A percentile compares a stretch with the other conserved stretches of the same genome.
Evolutionary conservation across 1,284 basidiomycete species (phyloP).

Genomic region (Marasmius oreades): DNA sequence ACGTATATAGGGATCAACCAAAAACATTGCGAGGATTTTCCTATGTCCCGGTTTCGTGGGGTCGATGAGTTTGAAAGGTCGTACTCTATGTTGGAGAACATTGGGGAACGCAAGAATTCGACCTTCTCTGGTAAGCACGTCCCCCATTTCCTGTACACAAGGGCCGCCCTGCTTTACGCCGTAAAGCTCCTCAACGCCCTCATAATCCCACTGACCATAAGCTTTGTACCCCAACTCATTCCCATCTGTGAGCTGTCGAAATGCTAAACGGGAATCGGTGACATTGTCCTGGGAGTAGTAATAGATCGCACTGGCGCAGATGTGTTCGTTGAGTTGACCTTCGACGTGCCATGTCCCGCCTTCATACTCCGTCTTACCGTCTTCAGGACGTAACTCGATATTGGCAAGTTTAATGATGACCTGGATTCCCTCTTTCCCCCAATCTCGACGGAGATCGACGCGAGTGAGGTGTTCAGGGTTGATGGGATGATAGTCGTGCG

Average conservation of each 20-base stretch:
- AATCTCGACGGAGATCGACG: constrained; percentile 21
- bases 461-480: constrained; percentile 8
- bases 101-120: constrained; percentile 31
- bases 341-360: constrained; percentile 38
- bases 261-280: constrained; percentile 27
- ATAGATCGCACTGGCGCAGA: constrained; percentile 42
- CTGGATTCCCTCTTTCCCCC: constrained; percentile 29
- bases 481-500: not conserved
- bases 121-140: constrained; percentile 12
- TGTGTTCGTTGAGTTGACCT: constrained; percentile 42
- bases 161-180: constrained; percentile 14
- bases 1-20: constrained; percentile 45
- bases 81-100: constrained; percentile 41
- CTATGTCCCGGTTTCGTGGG: constrained; percentile 40
- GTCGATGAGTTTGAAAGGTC: constrained; percentile 39
- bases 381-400: constrained; percentile 42
- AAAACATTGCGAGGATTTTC: constrained; percentile 47
- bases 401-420: constrained; percentile 51
- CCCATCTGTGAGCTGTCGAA: constrained; percentile 22
- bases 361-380: constrained; percentile 29
- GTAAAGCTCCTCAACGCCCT: constrained; percentile 27
- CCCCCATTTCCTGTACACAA: constrained; percentile 11
- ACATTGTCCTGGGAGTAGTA: constrained; percentile 34
- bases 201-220: constrained; percentile 25
- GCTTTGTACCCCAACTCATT: constrained; percentile 6